These are phyloP conservation scores for Hemisphaericaspora xylanilytica DNA, from an alignment of 1,139 yeast species.

Conservation along the genomic window DNA sequence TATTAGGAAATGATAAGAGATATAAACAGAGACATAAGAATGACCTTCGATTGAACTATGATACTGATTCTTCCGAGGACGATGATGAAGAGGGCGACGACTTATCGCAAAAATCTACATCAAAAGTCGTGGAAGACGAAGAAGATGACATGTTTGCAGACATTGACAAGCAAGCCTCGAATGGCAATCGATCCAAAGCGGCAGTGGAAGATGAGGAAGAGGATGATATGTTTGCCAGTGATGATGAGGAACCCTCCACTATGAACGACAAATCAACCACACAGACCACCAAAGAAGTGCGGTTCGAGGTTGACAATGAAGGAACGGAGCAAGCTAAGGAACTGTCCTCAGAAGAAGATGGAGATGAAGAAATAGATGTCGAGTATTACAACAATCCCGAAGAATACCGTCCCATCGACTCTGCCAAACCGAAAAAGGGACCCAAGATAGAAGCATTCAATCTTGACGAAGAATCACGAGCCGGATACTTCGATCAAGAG, in stretches of 20 bases:
- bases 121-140: conserved; percentile 6
- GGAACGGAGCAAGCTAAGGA: conserved; percentile 29
- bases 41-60: conserved; percentile 27
- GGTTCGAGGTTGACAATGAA: neutral
- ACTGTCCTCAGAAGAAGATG: conserved; percentile 17
- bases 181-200: neutral
- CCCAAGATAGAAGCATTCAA: conserved; percentile 60
- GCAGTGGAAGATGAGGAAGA: conserved; percentile 14
- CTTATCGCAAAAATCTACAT: conserved; percentile 8
- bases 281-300: neutral
- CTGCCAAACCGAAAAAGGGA: conserved; percentile 10
- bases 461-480: conserved; percentile 53
- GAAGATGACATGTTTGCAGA: conserved; percentile 7
- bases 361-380: conserved; percentile 8
- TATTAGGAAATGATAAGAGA: conserved; percentile 25
- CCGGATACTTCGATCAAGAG: conserved; percentile 60
- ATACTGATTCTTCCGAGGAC: conserved; percentile 33
- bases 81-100: conserved; percentile 10
- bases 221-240: conserved; percentile 40
- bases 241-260: conserved; percentile 1
- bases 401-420: conserved; percentile 6
- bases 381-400: conserved; percentile 20
- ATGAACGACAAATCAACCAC: neutral
- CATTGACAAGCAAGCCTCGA: conserved; percentile 15
- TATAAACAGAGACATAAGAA: conserved; percentile 20